These are phyloP conservation scores for Phalaenopsis aphrodite DNA, from an alignment of 106 monocot genomes.

Conservation along the genomic window DNA sequence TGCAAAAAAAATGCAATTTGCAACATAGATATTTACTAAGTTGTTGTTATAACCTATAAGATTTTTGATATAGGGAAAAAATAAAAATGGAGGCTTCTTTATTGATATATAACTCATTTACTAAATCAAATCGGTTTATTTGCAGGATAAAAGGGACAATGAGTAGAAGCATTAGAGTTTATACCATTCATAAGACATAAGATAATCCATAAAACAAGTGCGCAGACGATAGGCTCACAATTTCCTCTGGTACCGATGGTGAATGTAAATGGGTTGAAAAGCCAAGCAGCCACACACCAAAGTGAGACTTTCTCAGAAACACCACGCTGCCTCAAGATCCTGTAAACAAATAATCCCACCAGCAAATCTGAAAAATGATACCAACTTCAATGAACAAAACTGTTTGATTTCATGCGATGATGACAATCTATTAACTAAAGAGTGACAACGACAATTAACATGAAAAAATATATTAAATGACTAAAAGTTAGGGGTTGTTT, in stretches of 20 bases:
- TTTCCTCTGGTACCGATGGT: conserved; percentile 72
- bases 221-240: conserved; percentile 72
- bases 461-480: too few species aligned
- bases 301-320: conserved; percentile 47
- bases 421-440: too few species aligned
- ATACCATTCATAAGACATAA: conserved; percentile 74
- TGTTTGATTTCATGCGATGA: background rate
- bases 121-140: background rate
- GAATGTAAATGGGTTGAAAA: conserved; percentile 65
- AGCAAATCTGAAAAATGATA: conserved; percentile 24
- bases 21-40: too few species aligned
- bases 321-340: conserved; percentile 50
- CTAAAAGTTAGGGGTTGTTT: too few species aligned
- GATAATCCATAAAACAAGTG: conserved; percentile 71
- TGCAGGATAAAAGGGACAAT: background rate
- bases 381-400: background rate
- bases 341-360: conserved; percentile 59
- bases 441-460: too few species aligned
- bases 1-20: too few species aligned
- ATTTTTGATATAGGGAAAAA: too few species aligned
- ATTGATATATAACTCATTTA: too few species aligned
- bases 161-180: conserved; percentile 16
- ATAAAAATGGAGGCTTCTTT: too few species aligned
- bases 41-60: too few species aligned
- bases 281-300: conserved; percentile 59